Percentiles rank a stretch among this genome's conserved stretches.
Conservation (phyloP, 257 asterid genomes). For the Capsicum pubescens region DNA sequence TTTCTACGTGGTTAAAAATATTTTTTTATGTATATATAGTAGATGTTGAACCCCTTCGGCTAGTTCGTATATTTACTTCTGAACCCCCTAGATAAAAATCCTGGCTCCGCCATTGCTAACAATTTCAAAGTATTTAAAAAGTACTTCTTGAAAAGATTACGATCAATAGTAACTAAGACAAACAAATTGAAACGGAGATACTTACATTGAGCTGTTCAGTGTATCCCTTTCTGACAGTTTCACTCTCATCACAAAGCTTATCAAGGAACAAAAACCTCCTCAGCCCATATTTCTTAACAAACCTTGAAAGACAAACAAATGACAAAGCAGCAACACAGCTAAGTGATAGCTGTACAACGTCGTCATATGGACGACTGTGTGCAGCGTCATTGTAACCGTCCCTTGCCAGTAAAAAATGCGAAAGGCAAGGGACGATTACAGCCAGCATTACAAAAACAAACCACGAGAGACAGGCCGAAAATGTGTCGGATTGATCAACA, state of each 20-base stretch:
- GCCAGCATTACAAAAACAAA: slow-evolving; percentile 27
- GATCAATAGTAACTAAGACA: no score
- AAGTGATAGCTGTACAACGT: slow-evolving; percentile 35
- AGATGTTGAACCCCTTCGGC: no score
- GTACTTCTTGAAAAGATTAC: no score
- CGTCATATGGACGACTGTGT: slow-evolving; percentile 27
- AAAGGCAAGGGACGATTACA: slow-evolving; percentile 31
- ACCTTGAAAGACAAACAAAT: slow-evolving; percentile 31
- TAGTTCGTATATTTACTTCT: no score
- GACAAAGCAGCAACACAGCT: slow-evolving; percentile 36
- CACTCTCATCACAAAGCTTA: slow-evolving; percentile 39
- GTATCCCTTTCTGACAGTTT: slow-evolving; percentile 34
- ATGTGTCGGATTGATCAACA: slow-evolving; percentile 35
- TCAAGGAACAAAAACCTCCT: slow-evolving; percentile 38
- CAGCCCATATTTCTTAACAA: slow-evolving; percentile 35
- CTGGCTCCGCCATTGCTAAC: no score
- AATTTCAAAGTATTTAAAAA: no score
- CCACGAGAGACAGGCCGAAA: slow-evolving; percentile 34
- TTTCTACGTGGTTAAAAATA: no score
- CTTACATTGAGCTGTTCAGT: slow-evolving; percentile 37
- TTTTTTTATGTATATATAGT: no score
- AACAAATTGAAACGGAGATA: no score
- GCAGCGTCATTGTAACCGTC: slow-evolving; percentile 21
- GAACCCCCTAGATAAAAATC: no score
- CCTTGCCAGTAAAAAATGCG: slow-evolving; percentile 32